Conservation (phyloP, 192 early-diverging fungal genomes). For the Diversispora epigaea region DNA sequence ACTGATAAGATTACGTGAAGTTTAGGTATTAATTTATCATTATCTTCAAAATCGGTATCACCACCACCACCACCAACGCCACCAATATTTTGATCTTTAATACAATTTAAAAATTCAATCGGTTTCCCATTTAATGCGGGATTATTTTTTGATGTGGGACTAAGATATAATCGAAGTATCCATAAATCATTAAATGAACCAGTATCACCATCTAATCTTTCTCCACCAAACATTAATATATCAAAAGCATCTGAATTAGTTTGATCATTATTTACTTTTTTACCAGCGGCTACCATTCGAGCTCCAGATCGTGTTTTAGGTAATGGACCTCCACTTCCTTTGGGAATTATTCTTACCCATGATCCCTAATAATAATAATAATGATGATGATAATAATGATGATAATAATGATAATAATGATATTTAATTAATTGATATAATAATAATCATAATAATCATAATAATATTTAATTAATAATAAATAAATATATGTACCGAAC, state of each 20-base stretch:
- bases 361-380: conserved; percentile 1
- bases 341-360: conserved; percentile 21
- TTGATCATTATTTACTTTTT: neutral
- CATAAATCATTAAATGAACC: neutral
- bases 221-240: conserved; percentile 21
- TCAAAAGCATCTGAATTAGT: neutral
- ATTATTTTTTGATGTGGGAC: neutral
- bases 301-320: neutral
- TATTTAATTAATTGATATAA: neutral
- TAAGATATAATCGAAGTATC: neutral
- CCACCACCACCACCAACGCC: too few species aligned
- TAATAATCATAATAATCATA: neutral
- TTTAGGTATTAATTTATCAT: neutral
- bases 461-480: neutral
- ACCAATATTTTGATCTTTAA: too few species aligned
- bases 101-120: conserved; percentile 3
- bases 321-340: neutral
- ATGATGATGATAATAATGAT: neutral
- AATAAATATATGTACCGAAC: neutral
- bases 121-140: neutral
- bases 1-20: neutral
- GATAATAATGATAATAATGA: neutral
- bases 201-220: neutral
- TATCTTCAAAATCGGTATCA: too few species aligned
- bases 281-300: neutral